A percentile compares a stretch with the other conserved stretches of the same genome.
Evolutionary conservation across 2,329 filamentous ascomycete species (phyloP).

Genomic region (Penicillium sp.): DNA sequence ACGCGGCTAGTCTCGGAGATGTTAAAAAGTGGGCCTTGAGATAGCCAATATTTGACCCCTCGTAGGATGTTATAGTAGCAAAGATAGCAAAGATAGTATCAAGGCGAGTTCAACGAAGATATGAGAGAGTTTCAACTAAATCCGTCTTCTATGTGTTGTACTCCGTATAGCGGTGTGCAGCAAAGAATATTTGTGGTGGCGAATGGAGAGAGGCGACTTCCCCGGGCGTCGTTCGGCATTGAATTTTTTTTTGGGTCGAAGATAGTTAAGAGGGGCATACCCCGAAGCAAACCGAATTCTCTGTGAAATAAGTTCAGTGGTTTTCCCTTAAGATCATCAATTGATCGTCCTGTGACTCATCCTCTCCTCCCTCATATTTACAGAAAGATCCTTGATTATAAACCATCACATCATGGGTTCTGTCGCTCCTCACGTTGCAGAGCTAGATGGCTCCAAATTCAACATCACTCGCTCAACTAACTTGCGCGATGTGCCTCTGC

Average conservation of each 20-base stretch:
- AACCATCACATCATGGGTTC: slow-evolving; percentile 30
- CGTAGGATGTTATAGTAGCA: neutral
- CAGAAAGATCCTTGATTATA: neutral
- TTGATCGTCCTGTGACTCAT: slow-evolving; percentile 14
- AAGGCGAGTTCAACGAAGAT: neutral
- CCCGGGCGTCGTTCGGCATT: slow-evolving; percentile 12
- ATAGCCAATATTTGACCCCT: slow-evolving; percentile 8
- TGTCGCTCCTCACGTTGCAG: slow-evolving; percentile 27
- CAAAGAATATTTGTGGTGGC: neutral
- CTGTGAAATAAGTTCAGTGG: neutral
- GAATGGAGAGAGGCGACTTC: slow-evolving; percentile 10
- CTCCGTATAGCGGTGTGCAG: neutral
- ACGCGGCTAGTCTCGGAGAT: slow-evolving; percentile 17
- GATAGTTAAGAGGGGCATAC: neutral
- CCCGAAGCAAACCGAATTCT: slow-evolving; percentile 20
- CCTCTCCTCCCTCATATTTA: neutral
- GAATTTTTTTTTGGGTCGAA: slow-evolving; percentile 15
- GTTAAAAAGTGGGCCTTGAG: slow-evolving; percentile 10
- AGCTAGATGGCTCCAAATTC: slow-evolving; percentile 42
- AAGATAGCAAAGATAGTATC: too few species aligned
- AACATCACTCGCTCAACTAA: slow-evolving; percentile 39
- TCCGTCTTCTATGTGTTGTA: neutral
- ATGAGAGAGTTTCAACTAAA: too few species aligned
- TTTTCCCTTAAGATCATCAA: neutral
- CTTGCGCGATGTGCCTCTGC: slow-evolving; percentile 37